Evolutionary conservation across 495 filamentous ascomycete genomes (phyloP).

Genomic region (Aspergillus egyptiacus): DNA sequence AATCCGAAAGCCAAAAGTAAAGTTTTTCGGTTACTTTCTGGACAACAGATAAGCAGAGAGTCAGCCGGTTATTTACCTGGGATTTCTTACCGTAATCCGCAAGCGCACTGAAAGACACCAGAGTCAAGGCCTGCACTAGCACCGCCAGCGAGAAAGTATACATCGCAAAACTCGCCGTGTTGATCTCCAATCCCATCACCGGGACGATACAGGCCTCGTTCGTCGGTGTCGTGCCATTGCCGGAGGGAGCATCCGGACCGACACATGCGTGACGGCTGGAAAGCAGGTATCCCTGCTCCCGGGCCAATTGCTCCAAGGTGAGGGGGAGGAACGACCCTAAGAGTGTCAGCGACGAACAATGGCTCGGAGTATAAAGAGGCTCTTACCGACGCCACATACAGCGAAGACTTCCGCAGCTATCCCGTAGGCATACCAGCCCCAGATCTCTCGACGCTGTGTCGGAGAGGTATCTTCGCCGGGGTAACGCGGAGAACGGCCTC

Average conservation of each 20-base stretch:
- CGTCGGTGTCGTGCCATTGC: slow-evolving; percentile 37
- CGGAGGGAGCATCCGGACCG: slow-evolving; percentile 20
- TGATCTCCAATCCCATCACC: slow-evolving; percentile 41
- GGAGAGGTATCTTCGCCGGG: slow-evolving; percentile 75
- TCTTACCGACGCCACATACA: slow-evolving; percentile 64
- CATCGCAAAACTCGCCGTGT: slow-evolving; percentile 51
- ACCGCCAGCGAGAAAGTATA: slow-evolving; percentile 50
- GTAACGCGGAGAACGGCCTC: slow-evolving; percentile 48
- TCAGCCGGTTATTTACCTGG: background rate
- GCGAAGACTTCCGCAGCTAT: slow-evolving; percentile 91
- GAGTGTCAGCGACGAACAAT: background rate
- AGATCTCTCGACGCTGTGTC: slow-evolving; percentile 72
- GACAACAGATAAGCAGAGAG: background rate
- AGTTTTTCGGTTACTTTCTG: slow-evolving; percentile 54
- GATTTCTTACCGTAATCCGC: slow-evolving; percentile 47
- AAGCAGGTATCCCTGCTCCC: slow-evolving; percentile 71
- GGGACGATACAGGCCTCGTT: slow-evolving; percentile 40
- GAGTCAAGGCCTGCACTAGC: slow-evolving; percentile 46
- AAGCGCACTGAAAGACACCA: slow-evolving; percentile 48
- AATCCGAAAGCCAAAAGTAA: slow-evolving; percentile 74
- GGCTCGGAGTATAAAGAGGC: background rate
- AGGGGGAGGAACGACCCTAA: slow-evolving; percentile 84
- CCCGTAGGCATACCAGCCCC: slow-evolving; percentile 85
- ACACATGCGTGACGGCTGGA: slow-evolving; percentile 43
- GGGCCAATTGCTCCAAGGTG: slow-evolving; percentile 77